These are phyloP conservation scores for Pseudoneurospora amorphoporcata DNA, from an alignment of 495 filamentous ascomycete species.

Conservation along the genomic window DNA sequence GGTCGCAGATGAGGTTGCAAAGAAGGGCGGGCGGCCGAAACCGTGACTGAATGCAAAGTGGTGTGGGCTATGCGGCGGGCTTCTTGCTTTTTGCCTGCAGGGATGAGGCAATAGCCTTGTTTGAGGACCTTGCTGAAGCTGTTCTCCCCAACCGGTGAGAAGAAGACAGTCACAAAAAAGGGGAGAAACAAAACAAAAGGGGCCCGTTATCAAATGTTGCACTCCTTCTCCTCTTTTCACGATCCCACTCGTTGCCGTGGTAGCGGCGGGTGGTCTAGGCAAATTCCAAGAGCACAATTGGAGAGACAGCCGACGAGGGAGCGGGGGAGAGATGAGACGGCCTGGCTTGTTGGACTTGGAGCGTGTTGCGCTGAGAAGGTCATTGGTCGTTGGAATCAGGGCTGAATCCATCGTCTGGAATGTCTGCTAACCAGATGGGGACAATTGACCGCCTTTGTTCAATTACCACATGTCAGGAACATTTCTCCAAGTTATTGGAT, in stretches of 20 bases:
- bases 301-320: neutral
- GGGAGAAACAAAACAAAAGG: conserved; percentile 1
- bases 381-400: neutral
- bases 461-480: too few relatives aligned
- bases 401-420: neutral
- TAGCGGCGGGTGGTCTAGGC: neutral
- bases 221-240: neutral
- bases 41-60: neutral
- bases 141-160: neutral
- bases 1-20: neutral
- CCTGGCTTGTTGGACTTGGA: neutral
- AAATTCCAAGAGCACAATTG: neutral
- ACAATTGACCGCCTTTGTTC: too few relatives aligned
- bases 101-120: neutral
- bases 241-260: neutral
- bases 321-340: neutral
- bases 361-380: neutral
- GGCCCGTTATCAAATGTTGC: neutral
- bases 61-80: neutral
- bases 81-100: neutral
- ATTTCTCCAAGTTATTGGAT: too few relatives aligned
- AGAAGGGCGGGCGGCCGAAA: neutral
- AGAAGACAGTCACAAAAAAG: neutral
- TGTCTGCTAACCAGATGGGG: neutral
- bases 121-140: neutral